These are phyloP conservation scores for Saccharomycopsis javanensis DNA, from an alignment of 805 yeast genomes.

Conservation along the genomic window DNA sequence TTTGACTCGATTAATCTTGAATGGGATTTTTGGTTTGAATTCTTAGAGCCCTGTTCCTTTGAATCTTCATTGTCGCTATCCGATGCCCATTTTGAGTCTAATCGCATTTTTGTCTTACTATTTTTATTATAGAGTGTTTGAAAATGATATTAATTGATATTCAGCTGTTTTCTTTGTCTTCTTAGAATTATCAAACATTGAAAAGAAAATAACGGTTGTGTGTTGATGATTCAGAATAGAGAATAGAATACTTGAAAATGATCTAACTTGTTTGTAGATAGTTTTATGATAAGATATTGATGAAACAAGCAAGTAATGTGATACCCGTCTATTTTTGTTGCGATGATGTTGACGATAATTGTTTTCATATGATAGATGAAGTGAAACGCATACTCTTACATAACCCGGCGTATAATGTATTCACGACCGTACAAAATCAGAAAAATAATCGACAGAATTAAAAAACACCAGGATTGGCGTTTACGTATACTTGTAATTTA, in stretches of 20 bases:
- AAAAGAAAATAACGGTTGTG: too few relatives aligned
- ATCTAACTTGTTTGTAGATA: background rate
- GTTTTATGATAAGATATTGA: background rate
- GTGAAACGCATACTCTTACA: background rate
- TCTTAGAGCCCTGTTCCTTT: background rate
- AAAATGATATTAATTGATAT: background rate
- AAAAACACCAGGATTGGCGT: background rate
- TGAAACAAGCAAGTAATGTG: background rate
- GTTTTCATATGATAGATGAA: background rate
- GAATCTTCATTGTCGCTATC: background rate
- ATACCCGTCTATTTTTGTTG: too few relatives aligned
- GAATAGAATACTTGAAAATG: too few relatives aligned
- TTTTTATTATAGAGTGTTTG: background rate
- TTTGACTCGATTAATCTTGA: background rate
- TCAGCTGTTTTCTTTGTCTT: too few relatives aligned
- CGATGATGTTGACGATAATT: too few relatives aligned
- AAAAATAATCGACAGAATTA: background rate
- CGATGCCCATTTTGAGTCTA: constrained; percentile 6
- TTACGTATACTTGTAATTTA: too few relatives aligned
- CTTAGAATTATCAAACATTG: too few relatives aligned
- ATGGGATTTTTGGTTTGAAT: background rate
- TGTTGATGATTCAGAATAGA: background rate
- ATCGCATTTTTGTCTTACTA: background rate
- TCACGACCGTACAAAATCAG: background rate
- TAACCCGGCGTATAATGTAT: background rate